Base-by-base conservation (phyloP, 164 flowering plant species). In the Aristolochia contorta region DNA sequence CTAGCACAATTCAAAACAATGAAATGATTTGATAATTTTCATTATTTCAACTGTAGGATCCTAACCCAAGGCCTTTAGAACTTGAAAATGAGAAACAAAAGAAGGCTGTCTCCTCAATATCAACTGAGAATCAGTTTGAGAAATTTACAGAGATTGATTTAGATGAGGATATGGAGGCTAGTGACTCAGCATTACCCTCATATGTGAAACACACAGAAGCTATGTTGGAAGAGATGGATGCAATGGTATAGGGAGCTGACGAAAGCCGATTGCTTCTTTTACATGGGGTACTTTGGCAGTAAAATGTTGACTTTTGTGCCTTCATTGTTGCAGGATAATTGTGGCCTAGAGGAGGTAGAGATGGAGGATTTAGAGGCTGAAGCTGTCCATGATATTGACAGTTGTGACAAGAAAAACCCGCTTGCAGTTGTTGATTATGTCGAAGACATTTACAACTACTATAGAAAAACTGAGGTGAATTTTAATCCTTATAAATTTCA, bases 401-500 rank as follows among this genome's bases (percentile, higher is more conserved):
- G 74, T 59, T 24, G 68, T 24, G 97, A 91, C 61, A 60, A 59
- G 30, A 77, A 79, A 33, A 79, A 93, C 57, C 78, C 82, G 6
- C 83, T 88, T 19, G 89, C 96, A 1, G 99, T 85, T 47, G 86
- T 79, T 23, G 97, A 86, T 54, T 93, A 90, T 49, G 64, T 93
- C 27, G 93, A 90, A 51, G 97, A 86, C 49, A 62, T 93, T 45
- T 84, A 84, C 68, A 63, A 64, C 10, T 72, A 76, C 71, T 84
- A 88, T 70, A 78, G 66, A 72, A 79, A 84, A 70, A 58, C 75
- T 12, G 92, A 86, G 89, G 93, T 83, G 18, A 60, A 56, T 61
- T 23, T 56, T 56, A 16, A 19, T 27, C 45, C n/a, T 30, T 18
- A 49, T 6, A 18, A 18, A 2, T 5, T 49, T 49, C 14, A 49